Base-by-base conservation (phyloP, 2,329 filamentous ascomycete species). In the Aspergillus alliaceus region DNA sequence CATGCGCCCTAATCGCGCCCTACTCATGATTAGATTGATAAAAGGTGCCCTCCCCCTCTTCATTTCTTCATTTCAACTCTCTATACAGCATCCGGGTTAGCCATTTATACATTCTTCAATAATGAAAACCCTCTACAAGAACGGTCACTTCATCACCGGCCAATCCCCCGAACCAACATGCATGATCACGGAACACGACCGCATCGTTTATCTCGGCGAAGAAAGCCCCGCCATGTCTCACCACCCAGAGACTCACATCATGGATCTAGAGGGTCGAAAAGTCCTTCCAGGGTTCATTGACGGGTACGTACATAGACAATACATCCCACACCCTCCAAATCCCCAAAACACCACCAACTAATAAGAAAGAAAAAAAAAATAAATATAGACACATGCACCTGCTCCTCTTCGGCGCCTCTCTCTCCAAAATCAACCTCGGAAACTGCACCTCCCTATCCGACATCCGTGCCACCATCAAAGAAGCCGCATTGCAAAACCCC, bases 221-320 rank as follows among this genome's bases (percentile, higher is more conserved):
- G 66, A 71, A 2, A 40, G 71, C 9, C 63, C 76, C 39, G 54
- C 20, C 47, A 59, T 1, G 64, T 66, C 29, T 6, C 20, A 22
- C 37, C n/a, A 46, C 51, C 47, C 18, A 48, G 54, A 54, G 49
- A 56, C 40, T 58, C 65, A 18, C 54, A 61, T 59, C 7, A 24
- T 67, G 40, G 72, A 80, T 54, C 64, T 82, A 6, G 51, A 67
- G 0, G 66, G 69, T 8, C 69, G 66, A 32, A 70, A 75, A 25
- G 66, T 81, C 1, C 64, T 80, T 1, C 79, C 80, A 0, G 75
- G 77, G 0, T 82, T 82, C 57, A 76, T 82, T 37, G 80, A 82
- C 59, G 77, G 75, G 18, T 79, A 81, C 52, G 76, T 24, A n/a
- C 25, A 34, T 7, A 14, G 18, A 39, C 4, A 39, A 8, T 20